Percentiles rank a stretch among this genome's conserved stretches.
Evolutionary conservation across 1,139 yeast genomes (phyloP).

Genomic region (Pneumocystis jirovecii): DNA sequence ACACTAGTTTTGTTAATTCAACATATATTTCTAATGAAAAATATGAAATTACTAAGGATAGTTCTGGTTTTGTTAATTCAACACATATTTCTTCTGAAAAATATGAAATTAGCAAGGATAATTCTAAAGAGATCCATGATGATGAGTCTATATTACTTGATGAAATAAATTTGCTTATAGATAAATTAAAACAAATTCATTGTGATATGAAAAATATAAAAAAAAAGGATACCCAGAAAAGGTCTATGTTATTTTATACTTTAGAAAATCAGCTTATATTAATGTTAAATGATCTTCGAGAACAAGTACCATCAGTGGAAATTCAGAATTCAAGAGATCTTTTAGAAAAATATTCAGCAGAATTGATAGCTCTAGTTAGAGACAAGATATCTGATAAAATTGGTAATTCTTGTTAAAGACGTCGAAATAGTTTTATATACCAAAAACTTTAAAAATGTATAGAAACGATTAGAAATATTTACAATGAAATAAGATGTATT

Average conservation of each 20-base stretch:
- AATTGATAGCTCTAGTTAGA: not conserved
- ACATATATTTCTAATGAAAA: not conserved
- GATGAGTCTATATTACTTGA: not conserved
- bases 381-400: not conserved
- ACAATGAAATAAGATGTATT: not conserved
- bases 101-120: not conserved
- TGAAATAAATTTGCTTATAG: not conserved
- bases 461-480: not conserved
- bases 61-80: not conserved
- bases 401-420: not conserved
- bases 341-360: not conserved
- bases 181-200: not conserved
- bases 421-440: not conserved
- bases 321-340: not conserved
- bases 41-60: not conserved
- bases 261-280: not conserved
- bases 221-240: not conserved
- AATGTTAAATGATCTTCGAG: not conserved
- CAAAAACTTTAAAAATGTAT: not conserved
- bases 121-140: not conserved
- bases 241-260: not conserved
- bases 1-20: not conserved
- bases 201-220: not conserved
- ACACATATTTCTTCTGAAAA: not conserved
- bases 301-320: not conserved